Evolutionary conservation across 495 filamentous ascomycete species (phyloP).

Genomic region (Pyrenula massariospora): DNA sequence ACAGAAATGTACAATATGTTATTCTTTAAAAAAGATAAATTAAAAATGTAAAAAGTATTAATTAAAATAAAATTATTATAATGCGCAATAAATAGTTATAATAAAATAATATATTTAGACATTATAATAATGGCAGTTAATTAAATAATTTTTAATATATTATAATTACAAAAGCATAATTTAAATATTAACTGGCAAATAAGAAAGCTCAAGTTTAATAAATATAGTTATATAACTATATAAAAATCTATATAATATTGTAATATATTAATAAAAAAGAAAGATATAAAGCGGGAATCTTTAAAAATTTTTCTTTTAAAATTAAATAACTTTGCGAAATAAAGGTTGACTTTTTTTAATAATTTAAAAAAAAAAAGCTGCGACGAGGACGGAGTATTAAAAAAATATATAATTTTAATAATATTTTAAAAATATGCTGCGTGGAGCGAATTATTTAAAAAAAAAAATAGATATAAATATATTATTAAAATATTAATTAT

Average conservation of each 20-base stretch:
- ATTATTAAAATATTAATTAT: neutral
- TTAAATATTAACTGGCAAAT: neutral
- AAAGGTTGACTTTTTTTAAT: neutral
- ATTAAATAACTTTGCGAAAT: neutral
- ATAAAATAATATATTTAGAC: neutral
- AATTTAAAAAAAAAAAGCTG: neutral
- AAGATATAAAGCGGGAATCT: neutral
- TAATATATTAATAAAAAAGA: neutral
- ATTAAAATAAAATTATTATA: too few species aligned
- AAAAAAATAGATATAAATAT: neutral
- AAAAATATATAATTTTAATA: neutral
- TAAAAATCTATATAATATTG: neutral
- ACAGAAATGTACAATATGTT: too few species aligned
- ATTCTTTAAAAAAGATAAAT: too few species aligned
- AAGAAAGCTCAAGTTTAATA: conserved; percentile 1
- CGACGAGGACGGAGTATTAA: too few species aligned
- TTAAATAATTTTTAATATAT: neutral
- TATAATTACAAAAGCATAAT: conserved; percentile 1
- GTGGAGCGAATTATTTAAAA: neutral
- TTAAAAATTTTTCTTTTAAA: neutral
- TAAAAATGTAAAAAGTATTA: too few species aligned
- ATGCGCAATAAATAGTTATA: too few species aligned
- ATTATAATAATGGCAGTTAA: neutral
- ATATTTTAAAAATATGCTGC: neutral
- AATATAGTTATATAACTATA: conserved; percentile 1